These are phyloP conservation scores for Jasminum sambac DNA, from an alignment of 257 asterid genomes.

Conservation along the genomic window DNA sequence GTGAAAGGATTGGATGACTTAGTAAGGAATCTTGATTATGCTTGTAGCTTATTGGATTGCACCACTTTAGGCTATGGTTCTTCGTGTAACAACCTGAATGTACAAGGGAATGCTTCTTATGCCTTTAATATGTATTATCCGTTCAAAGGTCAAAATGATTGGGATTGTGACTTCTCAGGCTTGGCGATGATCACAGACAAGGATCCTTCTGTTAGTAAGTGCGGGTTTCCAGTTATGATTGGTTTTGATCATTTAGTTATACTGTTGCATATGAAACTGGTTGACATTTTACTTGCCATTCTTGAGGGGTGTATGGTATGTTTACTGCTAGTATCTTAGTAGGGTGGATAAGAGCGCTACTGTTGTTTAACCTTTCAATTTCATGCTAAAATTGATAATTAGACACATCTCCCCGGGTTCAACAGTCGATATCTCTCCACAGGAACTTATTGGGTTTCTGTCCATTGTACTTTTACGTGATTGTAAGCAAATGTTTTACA, in stretches of 20 bases:
- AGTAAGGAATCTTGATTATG: constrained; percentile 63
- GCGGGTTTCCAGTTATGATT: constrained; percentile 76
- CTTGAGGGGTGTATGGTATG: too few species aligned
- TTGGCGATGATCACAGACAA: constrained; percentile 55
- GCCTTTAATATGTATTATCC: constrained; percentile 96
- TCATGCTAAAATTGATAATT: too few species aligned
- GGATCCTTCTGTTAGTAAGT: constrained; percentile 73
- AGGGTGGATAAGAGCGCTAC: too few species aligned
- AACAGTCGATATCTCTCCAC: too few species aligned
- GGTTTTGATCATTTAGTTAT: constrained; percentile 52
- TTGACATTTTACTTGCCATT: background rate
- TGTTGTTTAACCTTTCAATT: too few species aligned
- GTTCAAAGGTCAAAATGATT: constrained; percentile 63
- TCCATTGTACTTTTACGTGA: background rate
- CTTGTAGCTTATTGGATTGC: constrained; percentile 84
- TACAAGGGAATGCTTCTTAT: constrained; percentile 76
- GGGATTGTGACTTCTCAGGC: constrained; percentile 86
- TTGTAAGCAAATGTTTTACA: background rate
- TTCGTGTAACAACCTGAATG: constrained; percentile 69
- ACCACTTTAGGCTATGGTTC: constrained; percentile 87
- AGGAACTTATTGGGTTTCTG: too few species aligned
- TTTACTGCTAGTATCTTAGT: too few species aligned
- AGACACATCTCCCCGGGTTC: too few species aligned
- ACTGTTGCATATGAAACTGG: constrained; percentile 54
- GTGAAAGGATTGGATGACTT: constrained; percentile 46